phyloP scores from a whole-genome alignment of 2,329 filamentous ascomycete genomes.

The Bisporella sp. region DNA sequence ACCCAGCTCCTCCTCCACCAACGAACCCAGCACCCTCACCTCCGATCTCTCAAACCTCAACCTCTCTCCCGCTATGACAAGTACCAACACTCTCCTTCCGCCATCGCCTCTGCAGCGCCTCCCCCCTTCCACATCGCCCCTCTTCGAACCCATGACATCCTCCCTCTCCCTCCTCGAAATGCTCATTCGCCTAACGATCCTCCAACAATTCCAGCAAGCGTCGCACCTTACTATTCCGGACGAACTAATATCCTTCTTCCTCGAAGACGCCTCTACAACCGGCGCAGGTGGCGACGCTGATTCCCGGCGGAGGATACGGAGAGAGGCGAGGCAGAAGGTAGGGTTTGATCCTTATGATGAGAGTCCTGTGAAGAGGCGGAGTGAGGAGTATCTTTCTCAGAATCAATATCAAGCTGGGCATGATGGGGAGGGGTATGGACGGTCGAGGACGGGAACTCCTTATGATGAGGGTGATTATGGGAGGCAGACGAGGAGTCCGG shows the following conservation, averaged over 20 bases:
- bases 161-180: conserved; percentile 68
- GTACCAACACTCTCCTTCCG: conserved; percentile 4
- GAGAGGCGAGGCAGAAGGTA: conserved; percentile 53
- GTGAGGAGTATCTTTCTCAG: conserved; percentile 57
- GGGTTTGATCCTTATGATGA: conserved; percentile 70
- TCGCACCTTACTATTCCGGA: conserved; percentile 66
- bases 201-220: conserved; percentile 69
- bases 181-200: conserved; percentile 61
- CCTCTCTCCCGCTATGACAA: conserved; percentile 13
- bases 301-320: conserved; percentile 50
- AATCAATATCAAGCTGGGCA: neutral
- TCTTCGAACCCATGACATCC: conserved; percentile 49
- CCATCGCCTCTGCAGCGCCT: neutral
- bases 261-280: conserved; percentile 59
- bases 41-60: conserved; percentile 17
- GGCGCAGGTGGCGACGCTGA: conserved; percentile 57
- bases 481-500: conserved; percentile 13
- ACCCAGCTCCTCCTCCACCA: conserved; percentile 10
- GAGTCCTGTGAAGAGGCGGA: conserved; percentile 53
- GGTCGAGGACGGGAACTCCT: conserved; percentile 15
- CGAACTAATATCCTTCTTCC: conserved; percentile 68
- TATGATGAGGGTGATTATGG: conserved; percentile 12
- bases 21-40: conserved; percentile 8
- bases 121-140: conserved; percentile 21
- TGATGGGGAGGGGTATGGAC: conserved; percentile 13